phyloP scores from a whole-genome alignment of 2,329 filamentous ascomycete species.

The Hypoxylon sp. region DNA sequence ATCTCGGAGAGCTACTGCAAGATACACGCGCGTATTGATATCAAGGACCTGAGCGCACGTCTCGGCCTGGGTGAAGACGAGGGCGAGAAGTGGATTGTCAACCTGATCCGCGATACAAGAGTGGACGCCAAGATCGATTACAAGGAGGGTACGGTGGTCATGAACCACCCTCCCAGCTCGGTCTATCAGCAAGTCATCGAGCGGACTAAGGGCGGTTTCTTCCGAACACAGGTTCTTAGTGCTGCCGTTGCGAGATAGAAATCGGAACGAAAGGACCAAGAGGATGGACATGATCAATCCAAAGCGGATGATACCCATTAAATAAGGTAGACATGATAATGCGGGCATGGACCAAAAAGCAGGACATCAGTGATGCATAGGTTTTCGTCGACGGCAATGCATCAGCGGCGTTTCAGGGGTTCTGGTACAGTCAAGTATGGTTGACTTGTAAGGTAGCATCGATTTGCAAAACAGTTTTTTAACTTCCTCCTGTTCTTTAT shows the following conservation, averaged over 20 bases:
- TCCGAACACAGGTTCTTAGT: conserved; percentile 94
- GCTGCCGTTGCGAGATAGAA: conserved; percentile 69
- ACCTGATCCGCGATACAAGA: conserved; percentile 96
- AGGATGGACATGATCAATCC: background rate
- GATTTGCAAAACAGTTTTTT: conserved; percentile 44
- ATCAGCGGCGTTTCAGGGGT: conserved; percentile 53
- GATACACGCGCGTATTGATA: conserved; percentile 98
- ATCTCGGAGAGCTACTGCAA: conserved; percentile 99
- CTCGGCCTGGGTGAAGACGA: conserved; percentile 93
- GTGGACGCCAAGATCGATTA: conserved; percentile 99
- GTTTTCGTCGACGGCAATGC: conserved; percentile 49
- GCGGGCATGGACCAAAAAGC: conserved; percentile 32
- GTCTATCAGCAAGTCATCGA: conserved; percentile 99
- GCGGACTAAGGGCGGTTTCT: conserved; percentile 98
- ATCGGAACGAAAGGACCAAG: conserved; percentile 44
- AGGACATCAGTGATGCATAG: conserved; percentile 33
- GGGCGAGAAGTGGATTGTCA: conserved; percentile 99
- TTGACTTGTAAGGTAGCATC: conserved; percentile 53
- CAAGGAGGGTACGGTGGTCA: conserved; percentile 97
- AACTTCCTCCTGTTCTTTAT: background rate
- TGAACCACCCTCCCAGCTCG: conserved; percentile 99
- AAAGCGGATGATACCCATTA: conserved; percentile 42
- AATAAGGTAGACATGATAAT: conserved; percentile 37
- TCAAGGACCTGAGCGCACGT: conserved; percentile 93
- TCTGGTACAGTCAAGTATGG: conserved; percentile 49